Conservation (phyloP, 2,329 filamentous ascomycete species). For the Talaromyces funiculosus region DNA sequence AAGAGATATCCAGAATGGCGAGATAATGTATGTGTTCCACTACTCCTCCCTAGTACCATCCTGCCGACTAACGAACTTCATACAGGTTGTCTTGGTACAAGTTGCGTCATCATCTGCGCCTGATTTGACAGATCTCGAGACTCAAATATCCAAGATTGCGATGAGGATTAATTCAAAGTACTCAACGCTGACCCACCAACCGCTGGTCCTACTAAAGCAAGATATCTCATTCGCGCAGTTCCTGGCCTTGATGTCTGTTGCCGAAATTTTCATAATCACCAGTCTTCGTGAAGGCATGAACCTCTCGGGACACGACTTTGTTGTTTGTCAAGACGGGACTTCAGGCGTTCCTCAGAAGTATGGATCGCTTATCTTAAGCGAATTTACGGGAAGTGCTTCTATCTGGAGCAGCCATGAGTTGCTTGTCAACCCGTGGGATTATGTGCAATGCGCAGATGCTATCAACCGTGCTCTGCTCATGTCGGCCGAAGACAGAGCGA, state of each 20-base stretch:
- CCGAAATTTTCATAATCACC: slow-evolving; percentile 86
- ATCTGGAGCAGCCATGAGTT: slow-evolving; percentile 75
- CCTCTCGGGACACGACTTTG: slow-evolving; percentile 84
- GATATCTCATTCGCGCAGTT: slow-evolving; percentile 91
- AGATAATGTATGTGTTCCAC: slow-evolving; percentile 50
- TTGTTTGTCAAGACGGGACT: slow-evolving; percentile 83
- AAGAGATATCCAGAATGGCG: slow-evolving; percentile 86
- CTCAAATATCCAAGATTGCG: slow-evolving; percentile 84
- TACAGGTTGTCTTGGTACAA: slow-evolving; percentile 76
- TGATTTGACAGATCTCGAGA: slow-evolving; percentile 77
- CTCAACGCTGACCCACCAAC: slow-evolving; percentile 83
- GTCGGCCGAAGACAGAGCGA: slow-evolving; percentile 64
- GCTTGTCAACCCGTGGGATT: slow-evolving; percentile 91
- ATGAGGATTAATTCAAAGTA: slow-evolving; percentile 85
- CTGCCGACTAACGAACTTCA: neutral
- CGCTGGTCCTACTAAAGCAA: slow-evolving; percentile 84
- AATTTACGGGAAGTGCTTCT: slow-evolving; percentile 87
- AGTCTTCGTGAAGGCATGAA: slow-evolving; percentile 97
- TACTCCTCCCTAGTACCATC: neutral
- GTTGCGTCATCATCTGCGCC: slow-evolving; percentile 75
- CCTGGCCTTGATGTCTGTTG: slow-evolving; percentile 79
- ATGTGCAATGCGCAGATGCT: slow-evolving; percentile 75
- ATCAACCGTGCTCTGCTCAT: slow-evolving; percentile 80
- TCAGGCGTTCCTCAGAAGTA: slow-evolving; percentile 62
- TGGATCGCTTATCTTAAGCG: slow-evolving; percentile 82